These are phyloP conservation scores for Microcyclospora pomicola DNA, from an alignment of 2,329 filamentous ascomycete species.

Conservation along the genomic window DNA sequence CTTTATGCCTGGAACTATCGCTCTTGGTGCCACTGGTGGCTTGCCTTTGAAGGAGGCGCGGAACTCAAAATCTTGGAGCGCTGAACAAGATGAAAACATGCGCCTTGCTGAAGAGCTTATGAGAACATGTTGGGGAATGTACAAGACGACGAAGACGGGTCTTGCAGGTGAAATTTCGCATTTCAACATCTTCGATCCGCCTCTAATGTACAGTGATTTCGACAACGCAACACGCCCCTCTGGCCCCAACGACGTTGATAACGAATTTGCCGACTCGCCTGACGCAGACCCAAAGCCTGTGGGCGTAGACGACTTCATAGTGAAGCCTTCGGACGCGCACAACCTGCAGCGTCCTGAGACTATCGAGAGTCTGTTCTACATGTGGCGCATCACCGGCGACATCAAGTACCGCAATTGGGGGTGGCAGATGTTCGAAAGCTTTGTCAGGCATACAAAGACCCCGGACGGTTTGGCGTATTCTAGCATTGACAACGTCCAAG, in stretches of 20 bases:
- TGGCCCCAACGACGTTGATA: constrained; percentile 33
- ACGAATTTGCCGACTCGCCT: constrained; percentile 11
- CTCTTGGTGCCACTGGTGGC: constrained; percentile 72
- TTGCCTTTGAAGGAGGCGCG: constrained; percentile 60
- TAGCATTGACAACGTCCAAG: constrained; percentile 61
- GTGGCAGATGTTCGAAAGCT: constrained; percentile 95
- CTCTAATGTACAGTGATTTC: constrained; percentile 46
- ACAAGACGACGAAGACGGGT: constrained; percentile 76
- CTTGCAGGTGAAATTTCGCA: constrained; percentile 92
- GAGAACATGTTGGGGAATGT: constrained; percentile 98
- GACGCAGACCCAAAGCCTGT: constrained; percentile 38
- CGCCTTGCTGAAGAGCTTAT: constrained; percentile 76
- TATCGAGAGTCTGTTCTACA: constrained; percentile 91
- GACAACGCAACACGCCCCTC: constrained; percentile 29
- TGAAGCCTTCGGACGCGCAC: constrained; percentile 73
- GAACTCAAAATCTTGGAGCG: constrained; percentile 55
- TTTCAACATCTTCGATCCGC: constrained; percentile 62
- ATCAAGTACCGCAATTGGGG: constrained; percentile 86
- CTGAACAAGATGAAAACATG: constrained; percentile 75
- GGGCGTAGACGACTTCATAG: constrained; percentile 61
- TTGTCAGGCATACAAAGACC: constrained; percentile 72
- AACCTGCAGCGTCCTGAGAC: constrained; percentile 94
- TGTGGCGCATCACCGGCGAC: constrained; percentile 96
- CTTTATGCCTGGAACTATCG: constrained; percentile 94
- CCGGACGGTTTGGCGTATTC: constrained; percentile 69